Conservation (phyloP, 2,329 filamentous ascomycete species). For the Cercospora sojina region DNA sequence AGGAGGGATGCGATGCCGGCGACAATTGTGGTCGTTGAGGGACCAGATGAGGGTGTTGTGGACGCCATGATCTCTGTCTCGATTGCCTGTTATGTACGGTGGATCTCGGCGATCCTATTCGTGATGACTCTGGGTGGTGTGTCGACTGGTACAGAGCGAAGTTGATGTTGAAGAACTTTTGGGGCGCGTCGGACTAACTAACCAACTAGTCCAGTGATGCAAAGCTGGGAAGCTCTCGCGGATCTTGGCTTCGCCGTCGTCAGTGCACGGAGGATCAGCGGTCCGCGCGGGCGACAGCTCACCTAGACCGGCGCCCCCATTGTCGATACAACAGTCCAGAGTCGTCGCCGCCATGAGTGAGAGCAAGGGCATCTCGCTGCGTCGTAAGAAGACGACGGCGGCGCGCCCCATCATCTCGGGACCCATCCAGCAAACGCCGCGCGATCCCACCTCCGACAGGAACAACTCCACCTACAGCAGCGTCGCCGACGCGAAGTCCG, state of each 20-base stretch:
- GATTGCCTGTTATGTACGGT: background rate
- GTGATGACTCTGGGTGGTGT: background rate
- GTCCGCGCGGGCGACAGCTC: slow-evolving; percentile 1
- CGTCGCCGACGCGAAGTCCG: slow-evolving; percentile 20
- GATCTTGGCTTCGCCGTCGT: slow-evolving; percentile 9
- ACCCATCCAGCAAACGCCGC: slow-evolving; percentile 44
- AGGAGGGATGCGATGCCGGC: slow-evolving; percentile 59
- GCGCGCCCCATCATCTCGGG: slow-evolving; percentile 59
- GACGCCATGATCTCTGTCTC: slow-evolving; percentile 35
- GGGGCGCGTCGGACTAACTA: slow-evolving; percentile 2
- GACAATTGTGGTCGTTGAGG: slow-evolving; percentile 59
- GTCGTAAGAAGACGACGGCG: slow-evolving; percentile 59
- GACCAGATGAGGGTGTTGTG: slow-evolving; percentile 37
- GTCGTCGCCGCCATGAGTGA: slow-evolving; percentile 44
- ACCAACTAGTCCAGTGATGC: slow-evolving; percentile 2
- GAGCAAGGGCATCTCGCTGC: slow-evolving; percentile 57
- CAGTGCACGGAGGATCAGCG: slow-evolving; percentile 1
- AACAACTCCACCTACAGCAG: slow-evolving; percentile 27
- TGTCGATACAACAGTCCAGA: background rate
- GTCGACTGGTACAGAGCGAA: background rate
- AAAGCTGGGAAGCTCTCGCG: background rate
- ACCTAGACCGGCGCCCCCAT: background rate
- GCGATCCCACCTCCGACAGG: slow-evolving; percentile 22
- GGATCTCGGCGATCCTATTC: background rate
- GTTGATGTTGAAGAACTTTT: slow-evolving; percentile 11